phyloP scores from a whole-genome alignment of 805 yeast genomes.

The Yamadazyma takamatsuzukensis region DNA sequence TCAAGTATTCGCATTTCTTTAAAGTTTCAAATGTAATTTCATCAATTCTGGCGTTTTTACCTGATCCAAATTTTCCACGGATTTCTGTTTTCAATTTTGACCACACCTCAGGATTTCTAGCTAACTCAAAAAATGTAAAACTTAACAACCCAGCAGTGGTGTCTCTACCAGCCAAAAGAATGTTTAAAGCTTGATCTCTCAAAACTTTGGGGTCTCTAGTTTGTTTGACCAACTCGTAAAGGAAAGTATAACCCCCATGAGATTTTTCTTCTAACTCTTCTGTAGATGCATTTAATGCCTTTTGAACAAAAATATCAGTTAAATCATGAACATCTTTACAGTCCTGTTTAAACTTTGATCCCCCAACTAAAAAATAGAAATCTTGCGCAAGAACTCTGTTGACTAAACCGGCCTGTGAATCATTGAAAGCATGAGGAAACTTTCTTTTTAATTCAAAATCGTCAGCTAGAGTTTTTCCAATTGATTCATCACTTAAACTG shows the following conservation, averaged over 20 bases:
- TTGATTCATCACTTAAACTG: slow-evolving; percentile 25
- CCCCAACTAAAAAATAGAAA: slow-evolving; percentile 23
- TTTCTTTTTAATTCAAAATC: slow-evolving; percentile 28
- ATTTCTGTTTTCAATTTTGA: slow-evolving; percentile 29
- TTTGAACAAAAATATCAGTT: slow-evolving; percentile 26
- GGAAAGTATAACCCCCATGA: slow-evolving; percentile 29
- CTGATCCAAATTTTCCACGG: slow-evolving; percentile 27
- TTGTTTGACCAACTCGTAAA: slow-evolving; percentile 36
- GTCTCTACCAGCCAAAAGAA: slow-evolving; percentile 41
- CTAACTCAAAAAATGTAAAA: slow-evolving; percentile 30
- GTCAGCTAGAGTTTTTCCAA: slow-evolving; percentile 13
- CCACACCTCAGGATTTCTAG: slow-evolving; percentile 31
- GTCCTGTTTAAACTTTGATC: slow-evolving; percentile 17
- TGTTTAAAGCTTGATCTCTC: slow-evolving; percentile 37
- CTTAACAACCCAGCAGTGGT: slow-evolving; percentile 40
- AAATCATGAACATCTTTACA: slow-evolving; percentile 26
- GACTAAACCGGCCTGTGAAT: slow-evolving; percentile 28
- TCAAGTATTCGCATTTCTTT: slow-evolving; percentile 37
- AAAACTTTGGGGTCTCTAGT: slow-evolving; percentile 33
- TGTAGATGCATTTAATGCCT: slow-evolving; percentile 23
- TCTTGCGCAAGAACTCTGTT: slow-evolving; percentile 21
- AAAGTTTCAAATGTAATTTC: slow-evolving; percentile 34
- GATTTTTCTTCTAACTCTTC: slow-evolving; percentile 24
- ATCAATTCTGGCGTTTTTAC: slow-evolving; percentile 23
- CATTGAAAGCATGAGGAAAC: slow-evolving; percentile 34